Evolutionary conservation across 805 yeast species (phyloP), one percentile per base, ranked within the genome.

Genomic region (Ogataea salicorniae): DNA sequence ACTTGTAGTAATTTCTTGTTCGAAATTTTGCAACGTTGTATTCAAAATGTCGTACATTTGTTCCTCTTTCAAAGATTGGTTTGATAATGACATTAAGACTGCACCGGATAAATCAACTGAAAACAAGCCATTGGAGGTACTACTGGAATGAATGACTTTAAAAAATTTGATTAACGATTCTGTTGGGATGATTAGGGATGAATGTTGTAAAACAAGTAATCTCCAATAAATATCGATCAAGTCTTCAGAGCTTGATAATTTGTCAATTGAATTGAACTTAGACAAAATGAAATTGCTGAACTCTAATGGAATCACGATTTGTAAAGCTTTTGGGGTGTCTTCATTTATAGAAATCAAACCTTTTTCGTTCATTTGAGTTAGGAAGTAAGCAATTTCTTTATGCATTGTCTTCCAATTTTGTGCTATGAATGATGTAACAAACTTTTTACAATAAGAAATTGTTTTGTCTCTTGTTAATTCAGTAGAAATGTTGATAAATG

Each of bases 201-300:
- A 65, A 52, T 67, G 57, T 37, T 65, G 70, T 36, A 80, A 56
- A 16, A 81, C 52, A 2, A 70, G 52, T 14, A 77, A 52, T 59
- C 79, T 73, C 86, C 87, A 81, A 55, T 74, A 75, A 5, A 77
- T 55, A 6, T 74, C 75, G 23, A 67, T 58, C 9, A 61, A 43
- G 15, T 49, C 49, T 16, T 54, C 51, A 6, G 49, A 42, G n/a
- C 37, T 38, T 6, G 22, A 17, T 14, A 50, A 36, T 4, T 44
- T 23, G 42, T 50, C 46, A 51, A 48, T 37, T 44, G 52, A 37
- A 51, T 43, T 48, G 29, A 65, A 59, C 4, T 58, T 58, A 3
- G 53, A 50, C 31, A 70, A 55, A 16, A 71, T 57, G 6, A 52
- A 58, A 3, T 61, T 45, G 38, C 60, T 60, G 18, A 73, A 59